Evolutionary conservation across 495 filamentous ascomycete genomes (phyloP), one percentile per base, ranked within the genome.

Genomic region (Daldinia loculata): DNA sequence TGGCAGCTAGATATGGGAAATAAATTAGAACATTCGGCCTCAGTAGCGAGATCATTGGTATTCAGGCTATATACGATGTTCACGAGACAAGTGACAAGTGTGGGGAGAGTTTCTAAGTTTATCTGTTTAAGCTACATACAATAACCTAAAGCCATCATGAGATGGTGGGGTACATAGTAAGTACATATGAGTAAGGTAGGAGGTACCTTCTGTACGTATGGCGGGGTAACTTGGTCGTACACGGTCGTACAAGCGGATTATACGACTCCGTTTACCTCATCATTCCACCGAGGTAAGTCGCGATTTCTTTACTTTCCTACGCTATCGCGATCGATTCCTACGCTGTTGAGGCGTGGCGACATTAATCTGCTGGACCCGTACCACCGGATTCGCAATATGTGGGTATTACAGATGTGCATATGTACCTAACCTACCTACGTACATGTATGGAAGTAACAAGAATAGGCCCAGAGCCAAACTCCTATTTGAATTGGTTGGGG

Each of bases 51-150:
- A 67, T 34, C 59, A 60, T 66, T 60, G 61, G 61, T 38, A 74
- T 74, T 74, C 67, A 74, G 71, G 71, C 71, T 74, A 74, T 74
- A 67, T 67, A 52, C 43, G 50, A 62, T 66, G 66, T 62, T 52
- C 62, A 69, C 65, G 70, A 72, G 70, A 69, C 56, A 53, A 50
- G 41, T 72, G 70, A 68, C 60, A 30, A 39, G 59, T 67, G 61
- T 64, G 56, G 65, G 61, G 65, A 61, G 65, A 65, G 30, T 43
- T 53, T 17, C 55, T 53, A 19, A 32, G 56, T 48, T 48, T 24
- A 60, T 30, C 19, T 27, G 29, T 36, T 52, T 24, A 53, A 56
- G 12, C 6, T 34, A 66, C n/a, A 55, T 52, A 34, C 55, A 39
- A 41, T 51, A 39, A 57, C 56, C 26, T 63, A 67, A 60, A 32